A percentile compares a stretch with the other conserved stretches of the same genome.
phyloP scores from a whole-genome alignment of 1,139 yeast genomes.

The Suhomyces taliae region DNA sequence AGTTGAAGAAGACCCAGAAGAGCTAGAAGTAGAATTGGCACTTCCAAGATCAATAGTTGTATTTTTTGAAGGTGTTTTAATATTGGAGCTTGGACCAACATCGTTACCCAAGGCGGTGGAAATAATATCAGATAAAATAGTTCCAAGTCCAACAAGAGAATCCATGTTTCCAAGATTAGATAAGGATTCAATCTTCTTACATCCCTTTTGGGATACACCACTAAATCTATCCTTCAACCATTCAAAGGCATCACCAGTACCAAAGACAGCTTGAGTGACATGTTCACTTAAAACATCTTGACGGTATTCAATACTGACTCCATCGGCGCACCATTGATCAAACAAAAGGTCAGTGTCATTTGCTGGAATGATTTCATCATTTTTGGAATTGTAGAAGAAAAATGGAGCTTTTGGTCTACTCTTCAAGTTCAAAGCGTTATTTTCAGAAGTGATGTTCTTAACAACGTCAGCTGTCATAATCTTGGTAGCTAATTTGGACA shows the following conservation, averaged over 20 bases:
- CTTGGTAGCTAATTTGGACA: background rate
- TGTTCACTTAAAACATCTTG: conserved; percentile 19
- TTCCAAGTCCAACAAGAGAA: background rate
- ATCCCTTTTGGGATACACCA: conserved; percentile 2
- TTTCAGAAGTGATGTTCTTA: background rate
- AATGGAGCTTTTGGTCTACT: conserved; percentile 32
- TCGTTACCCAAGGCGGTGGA: background rate
- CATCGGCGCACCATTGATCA: conserved; percentile 18
- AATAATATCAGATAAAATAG: background rate
- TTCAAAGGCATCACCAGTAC: conserved; percentile 17
- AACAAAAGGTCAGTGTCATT: conserved; percentile 13
- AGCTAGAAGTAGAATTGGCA: background rate
- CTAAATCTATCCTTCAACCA: conserved; percentile 14
- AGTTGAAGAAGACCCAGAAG: background rate
- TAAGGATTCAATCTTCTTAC: background rate
- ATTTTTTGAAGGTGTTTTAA: background rate
- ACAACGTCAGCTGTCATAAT: background rate
- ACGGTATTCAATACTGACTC: conserved; percentile 17
- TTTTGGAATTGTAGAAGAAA: conserved; percentile 33
- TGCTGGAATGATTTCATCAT: conserved; percentile 25
- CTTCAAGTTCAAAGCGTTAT: conserved; percentile 3
- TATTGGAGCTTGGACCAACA: conserved; percentile 1
- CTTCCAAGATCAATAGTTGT: background rate
- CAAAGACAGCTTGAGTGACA: conserved; percentile 14
- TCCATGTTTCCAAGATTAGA: conserved; percentile 1